A percentile compares a stretch with the other conserved stretches of the same genome.
These are phyloP conservation scores for Xanthoconium purpureum DNA, from an alignment of 768 basidiomycete genomes.

Conservation along the genomic window DNA sequence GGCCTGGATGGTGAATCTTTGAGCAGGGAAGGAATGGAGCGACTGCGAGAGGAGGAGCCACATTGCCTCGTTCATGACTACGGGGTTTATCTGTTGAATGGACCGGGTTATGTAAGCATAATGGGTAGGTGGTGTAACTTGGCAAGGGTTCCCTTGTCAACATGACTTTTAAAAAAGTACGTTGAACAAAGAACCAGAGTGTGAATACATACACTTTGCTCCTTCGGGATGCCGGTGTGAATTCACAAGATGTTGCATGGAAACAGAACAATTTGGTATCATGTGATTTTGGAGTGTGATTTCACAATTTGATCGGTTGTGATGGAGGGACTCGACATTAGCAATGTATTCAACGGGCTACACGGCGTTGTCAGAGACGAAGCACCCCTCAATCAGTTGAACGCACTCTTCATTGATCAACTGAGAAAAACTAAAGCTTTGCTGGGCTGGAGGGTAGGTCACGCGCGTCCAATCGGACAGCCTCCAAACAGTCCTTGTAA, in stretches of 20 bases:
- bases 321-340: neutral
- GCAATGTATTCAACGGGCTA: neutral
- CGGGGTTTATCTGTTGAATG: neutral
- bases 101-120: conserved; percentile 14
- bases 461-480: conserved; percentile 28
- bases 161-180: neutral
- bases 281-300: neutral
- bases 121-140: neutral
- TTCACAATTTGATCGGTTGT: conserved; percentile 8
- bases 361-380: conserved; percentile 6
- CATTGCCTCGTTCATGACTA: neutral
- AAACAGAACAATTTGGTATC: conserved; percentile 7
- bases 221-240: neutral
- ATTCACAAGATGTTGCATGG: conserved; percentile 12
- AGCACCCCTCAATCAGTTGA: neutral
- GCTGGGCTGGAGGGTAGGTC: conserved; percentile 2
- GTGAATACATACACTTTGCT: neutral
- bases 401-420: conserved; percentile 7
- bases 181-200: conserved; percentile 4
- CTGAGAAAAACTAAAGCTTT: conserved; percentile 16
- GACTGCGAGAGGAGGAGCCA: neutral
- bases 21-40: neutral
- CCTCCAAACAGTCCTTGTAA: conserved; percentile 52
- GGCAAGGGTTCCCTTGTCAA: conserved; percentile 23
- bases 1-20: conserved; percentile 9